Evolutionary conservation across 139 green algal genomes (phyloP).

Genomic region (Chlorokybus atmophyticus): DNA sequence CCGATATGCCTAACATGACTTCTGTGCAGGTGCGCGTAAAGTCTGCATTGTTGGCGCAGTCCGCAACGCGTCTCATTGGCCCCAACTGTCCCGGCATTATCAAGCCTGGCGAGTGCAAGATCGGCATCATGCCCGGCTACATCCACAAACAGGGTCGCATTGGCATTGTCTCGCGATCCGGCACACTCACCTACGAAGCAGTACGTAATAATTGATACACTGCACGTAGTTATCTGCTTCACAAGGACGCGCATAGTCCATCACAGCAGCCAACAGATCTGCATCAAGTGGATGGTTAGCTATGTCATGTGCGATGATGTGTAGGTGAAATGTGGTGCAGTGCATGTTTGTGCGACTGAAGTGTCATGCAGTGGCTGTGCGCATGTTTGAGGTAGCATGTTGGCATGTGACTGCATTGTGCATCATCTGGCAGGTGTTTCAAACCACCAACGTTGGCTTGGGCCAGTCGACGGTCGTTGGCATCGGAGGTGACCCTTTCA

Average conservation of each 20-base stretch:
- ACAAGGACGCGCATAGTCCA: background rate
- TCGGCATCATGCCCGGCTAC: conserved; percentile 99
- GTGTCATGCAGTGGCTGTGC: no score
- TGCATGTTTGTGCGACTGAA: no score
- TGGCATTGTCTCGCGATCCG: conserved; percentile 89
- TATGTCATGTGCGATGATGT: no score
- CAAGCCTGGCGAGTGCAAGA: conserved; percentile 94
- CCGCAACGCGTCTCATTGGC: conserved; percentile 77
- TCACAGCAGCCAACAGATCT: no score
- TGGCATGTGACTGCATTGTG: no score
- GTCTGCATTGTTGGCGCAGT: conserved; percentile 70
- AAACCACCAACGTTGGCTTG: conserved; percentile 81
- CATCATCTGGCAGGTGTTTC: conserved; percentile 56
- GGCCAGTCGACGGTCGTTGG: conserved; percentile 92
- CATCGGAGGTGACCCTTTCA: conserved; percentile 42
- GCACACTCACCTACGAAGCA: conserved; percentile 95
- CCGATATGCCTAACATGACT: no score
- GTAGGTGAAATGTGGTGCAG: no score
- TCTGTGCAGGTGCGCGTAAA: conserved; percentile 89
- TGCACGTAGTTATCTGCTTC: background rate
- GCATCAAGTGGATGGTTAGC: no score
- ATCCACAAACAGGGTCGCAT: conserved; percentile 83
- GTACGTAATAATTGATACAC: conserved; percentile 8
- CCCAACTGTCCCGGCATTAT: conserved; percentile 91
- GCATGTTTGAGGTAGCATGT: no score